Percentiles rank a stretch among this genome's conserved stretches.
Conservation (phyloP, 306 rosid genomes). For the Comarum palustre region DNA sequence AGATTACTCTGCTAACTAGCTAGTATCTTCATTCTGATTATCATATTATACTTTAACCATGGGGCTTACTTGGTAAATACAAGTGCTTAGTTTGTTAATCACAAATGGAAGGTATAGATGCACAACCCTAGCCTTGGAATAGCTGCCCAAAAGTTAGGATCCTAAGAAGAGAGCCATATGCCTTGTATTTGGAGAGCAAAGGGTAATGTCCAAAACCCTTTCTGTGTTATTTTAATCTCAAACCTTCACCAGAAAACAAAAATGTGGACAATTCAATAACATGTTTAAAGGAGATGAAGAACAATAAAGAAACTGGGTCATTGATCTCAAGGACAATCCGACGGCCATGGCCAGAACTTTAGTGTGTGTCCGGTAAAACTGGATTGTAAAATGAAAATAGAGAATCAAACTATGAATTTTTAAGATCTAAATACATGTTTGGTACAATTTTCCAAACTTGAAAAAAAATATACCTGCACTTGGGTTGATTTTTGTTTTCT, state of each 20-base stretch:
- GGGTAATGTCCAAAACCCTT: neutral
- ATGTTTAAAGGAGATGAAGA: slow-evolving; percentile 7
- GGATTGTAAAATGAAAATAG: too few relatives aligned
- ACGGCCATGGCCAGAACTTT: slow-evolving; percentile 5
- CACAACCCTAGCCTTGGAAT: slow-evolving; percentile 34
- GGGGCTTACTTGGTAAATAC: neutral
- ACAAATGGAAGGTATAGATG: slow-evolving; percentile 14
- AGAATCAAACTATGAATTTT: too few relatives aligned
- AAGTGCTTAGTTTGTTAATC: slow-evolving; percentile 32
- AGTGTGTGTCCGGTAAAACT: too few relatives aligned
- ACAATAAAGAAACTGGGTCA: slow-evolving; percentile 5
- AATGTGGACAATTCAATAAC: slow-evolving; percentile 6
- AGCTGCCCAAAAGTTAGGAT: slow-evolving; percentile 41
- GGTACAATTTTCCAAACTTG: too few relatives aligned
- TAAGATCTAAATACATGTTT: too few relatives aligned
- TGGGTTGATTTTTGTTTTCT: too few relatives aligned
- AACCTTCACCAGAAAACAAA: neutral
- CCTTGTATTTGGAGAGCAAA: slow-evolving; percentile 7
- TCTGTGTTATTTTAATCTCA: neutral
- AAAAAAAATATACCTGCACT: too few relatives aligned
- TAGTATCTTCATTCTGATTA: slow-evolving; percentile 22
- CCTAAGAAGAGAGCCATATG: slow-evolving; percentile 40
- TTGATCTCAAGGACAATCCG: slow-evolving; percentile 17
- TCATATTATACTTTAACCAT: slow-evolving; percentile 10
- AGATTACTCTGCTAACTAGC: slow-evolving; percentile 36